Evolutionary conservation across 2,329 filamentous ascomycete species (phyloP).

Genomic region (Neonectria punicea): DNA sequence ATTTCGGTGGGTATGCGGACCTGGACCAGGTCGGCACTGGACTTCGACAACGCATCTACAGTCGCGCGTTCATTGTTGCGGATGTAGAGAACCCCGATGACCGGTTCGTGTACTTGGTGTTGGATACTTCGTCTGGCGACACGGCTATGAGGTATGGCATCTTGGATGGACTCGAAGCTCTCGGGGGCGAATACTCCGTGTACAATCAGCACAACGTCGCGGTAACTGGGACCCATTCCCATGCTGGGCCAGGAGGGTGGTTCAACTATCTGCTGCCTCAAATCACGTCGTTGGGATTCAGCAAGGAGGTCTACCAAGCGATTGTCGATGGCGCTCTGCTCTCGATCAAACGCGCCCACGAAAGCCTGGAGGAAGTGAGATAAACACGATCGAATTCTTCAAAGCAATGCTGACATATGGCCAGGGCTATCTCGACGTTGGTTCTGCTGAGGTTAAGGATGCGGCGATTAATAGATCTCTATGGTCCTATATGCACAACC

Average conservation of each 20-base stretch:
- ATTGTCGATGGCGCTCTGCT: constrained; percentile 87
- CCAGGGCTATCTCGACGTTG: constrained; percentile 75
- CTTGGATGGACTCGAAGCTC: constrained; percentile 73
- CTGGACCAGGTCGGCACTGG: constrained; percentile 84
- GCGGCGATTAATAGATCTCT: constrained; percentile 91
- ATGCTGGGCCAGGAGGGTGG: constrained; percentile 92
- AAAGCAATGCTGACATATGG: background rate
- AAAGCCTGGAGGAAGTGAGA: constrained; percentile 55
- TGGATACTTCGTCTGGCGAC: constrained; percentile 89
- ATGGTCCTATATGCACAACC: constrained; percentile 89
- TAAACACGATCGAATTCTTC: background rate
- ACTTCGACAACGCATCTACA: constrained; percentile 87
- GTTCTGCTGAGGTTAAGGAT: constrained; percentile 74
- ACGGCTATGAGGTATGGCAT: constrained; percentile 91
- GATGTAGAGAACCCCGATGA: constrained; percentile 72
- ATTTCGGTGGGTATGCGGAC: constrained; percentile 70
- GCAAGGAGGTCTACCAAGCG: constrained; percentile 86
- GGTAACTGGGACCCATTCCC: constrained; percentile 91
- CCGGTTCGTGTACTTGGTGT: constrained; percentile 85
- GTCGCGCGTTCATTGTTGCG: constrained; percentile 88
- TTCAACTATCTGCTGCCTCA: constrained; percentile 94
- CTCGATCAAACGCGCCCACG: constrained; percentile 84
- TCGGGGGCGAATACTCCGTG: constrained; percentile 77
- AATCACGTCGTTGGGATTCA: constrained; percentile 87
- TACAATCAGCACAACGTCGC: constrained; percentile 87